These are phyloP conservation scores for Cytospora mali DNA, from an alignment of 2,329 filamentous ascomycete genomes.

Conservation along the genomic window DNA sequence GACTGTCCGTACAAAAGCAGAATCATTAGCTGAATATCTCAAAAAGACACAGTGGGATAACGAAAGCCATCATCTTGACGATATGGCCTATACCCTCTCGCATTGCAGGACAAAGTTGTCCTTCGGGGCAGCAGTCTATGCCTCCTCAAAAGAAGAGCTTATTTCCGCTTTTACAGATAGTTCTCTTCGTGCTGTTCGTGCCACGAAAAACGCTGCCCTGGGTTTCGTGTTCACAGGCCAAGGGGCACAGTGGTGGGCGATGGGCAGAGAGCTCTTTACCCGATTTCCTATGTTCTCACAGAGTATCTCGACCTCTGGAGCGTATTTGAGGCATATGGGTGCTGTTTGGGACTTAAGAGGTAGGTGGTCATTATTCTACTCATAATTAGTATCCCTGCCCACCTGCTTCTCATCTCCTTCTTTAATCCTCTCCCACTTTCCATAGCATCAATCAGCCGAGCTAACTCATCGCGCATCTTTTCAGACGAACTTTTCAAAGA, in stretches of 20 bases:
- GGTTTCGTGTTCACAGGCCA: conserved; percentile 41
- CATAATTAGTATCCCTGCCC: no score
- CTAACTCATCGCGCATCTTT: conserved; percentile 33
- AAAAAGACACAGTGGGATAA: no score
- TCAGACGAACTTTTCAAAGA: no score
- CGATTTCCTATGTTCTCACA: conserved; percentile 32
- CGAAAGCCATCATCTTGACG: no score
- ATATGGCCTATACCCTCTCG: no score
- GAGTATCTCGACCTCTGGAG: conserved; percentile 27
- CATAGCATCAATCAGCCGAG: conserved; percentile 46
- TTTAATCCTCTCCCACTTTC: no score
- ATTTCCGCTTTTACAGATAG: neutral
- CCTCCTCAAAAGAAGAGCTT: neutral
- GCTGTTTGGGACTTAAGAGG: conserved; percentile 35
- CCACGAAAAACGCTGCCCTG: conserved; percentile 31
- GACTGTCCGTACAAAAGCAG: no score
- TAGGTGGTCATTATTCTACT: conserved; percentile 34
- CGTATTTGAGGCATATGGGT: conserved; percentile 29
- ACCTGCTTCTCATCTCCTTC: no score
- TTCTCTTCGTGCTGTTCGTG: no score
- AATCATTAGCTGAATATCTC: no score
- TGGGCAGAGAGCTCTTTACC: conserved; percentile 33
- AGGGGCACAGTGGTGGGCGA: conserved; percentile 39
- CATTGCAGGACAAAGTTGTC: no score
- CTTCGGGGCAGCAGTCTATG: no score